Base-by-base conservation (phyloP, 2,329 filamentous ascomycete species). In the Trichoderma koningiopsis region DNA sequence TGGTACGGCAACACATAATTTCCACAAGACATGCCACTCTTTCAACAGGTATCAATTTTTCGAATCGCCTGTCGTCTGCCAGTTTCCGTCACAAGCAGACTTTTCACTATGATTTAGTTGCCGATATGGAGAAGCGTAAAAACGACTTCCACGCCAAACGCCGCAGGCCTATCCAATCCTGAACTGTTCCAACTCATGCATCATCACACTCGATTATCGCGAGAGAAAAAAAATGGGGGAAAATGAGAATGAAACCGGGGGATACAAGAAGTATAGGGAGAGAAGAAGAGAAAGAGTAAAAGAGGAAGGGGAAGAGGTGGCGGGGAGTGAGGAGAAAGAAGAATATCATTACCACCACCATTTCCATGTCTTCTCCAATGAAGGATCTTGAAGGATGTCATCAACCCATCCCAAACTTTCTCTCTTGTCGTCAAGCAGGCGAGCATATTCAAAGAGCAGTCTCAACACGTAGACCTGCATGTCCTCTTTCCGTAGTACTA, bases 401-500 rank as follows among this genome's bases (percentile, higher is more conserved):
- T 81, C 82, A 2, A 86, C 85, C 83, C 84, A 88, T 1, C 86
- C 87, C 83, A 89, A 81, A 35, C 73, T 77, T 71, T 86, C 84
- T 64, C 87, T 77, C 63, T 81, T 75, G 49, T 86, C 85, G 67
- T 87, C 86, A 49, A 81, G 78, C 14, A 90, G 74, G 22, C 88
- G 80, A 6, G 84, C 89, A 71, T 90, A 91, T 78, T 91, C 89
- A 37, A 91, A 79, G 65, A 91, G 78, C 72, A 94, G 75, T 55
- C 91, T 81, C 66, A 90, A 81, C 10, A 89, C 84, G 76, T 94
- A 94, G 10, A 93, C 83, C 74, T 88, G 85, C 90, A 93, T 92
- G 75, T 93, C 91, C 74, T 92, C 90, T 73, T 84, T 86, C 69
- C 92, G 81, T 31, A 93, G 80, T 8, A 91, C 91, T 75, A 81